Conservation (phyloP, 129 eudicot genomes). For the Pittosporum tobira region DNA sequence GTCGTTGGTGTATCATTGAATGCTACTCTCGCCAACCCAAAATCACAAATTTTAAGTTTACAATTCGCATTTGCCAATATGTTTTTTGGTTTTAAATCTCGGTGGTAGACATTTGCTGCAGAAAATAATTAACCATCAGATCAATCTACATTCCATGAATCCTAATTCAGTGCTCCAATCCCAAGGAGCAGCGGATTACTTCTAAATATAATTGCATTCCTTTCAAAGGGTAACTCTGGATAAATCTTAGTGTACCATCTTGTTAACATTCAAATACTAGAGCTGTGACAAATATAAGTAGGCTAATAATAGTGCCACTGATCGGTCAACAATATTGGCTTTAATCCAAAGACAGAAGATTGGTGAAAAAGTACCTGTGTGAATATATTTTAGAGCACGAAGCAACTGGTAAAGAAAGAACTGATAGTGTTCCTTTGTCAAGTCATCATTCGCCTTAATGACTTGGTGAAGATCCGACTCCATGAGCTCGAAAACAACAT, state of each 20-base stretch:
- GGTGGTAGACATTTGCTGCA: slow-evolving; percentile 27
- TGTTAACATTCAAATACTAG: neutral
- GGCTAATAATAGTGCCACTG: too few species aligned
- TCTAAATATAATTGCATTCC: too few species aligned
- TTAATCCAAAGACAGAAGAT: neutral
- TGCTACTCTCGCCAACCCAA: slow-evolving; percentile 36
- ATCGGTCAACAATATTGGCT: neutral
- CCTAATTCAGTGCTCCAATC: too few species aligned
- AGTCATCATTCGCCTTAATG: slow-evolving; percentile 28
- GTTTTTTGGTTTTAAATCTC: slow-evolving; percentile 29
- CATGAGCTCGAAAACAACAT: slow-evolving; percentile 32
- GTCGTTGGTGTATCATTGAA: slow-evolving; percentile 31
- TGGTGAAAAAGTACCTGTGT: slow-evolving; percentile 13
- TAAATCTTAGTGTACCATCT: neutral
- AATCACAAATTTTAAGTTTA: slow-evolving; percentile 30
- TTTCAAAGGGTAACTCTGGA: neutral
- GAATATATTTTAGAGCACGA: slow-evolving; percentile 28
- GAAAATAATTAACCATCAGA: neutral
- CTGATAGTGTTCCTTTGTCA: slow-evolving; percentile 30
- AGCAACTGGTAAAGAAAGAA: slow-evolving; percentile 34
- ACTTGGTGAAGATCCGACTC: slow-evolving; percentile 38
- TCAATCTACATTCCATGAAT: too few species aligned
- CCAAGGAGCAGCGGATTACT: too few species aligned
- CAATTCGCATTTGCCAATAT: slow-evolving; percentile 29
- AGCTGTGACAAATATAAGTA: neutral